These are phyloP conservation scores for Gossypium armourianum DNA, from an alignment of 441 rosid genomes.

Conservation along the genomic window DNA sequence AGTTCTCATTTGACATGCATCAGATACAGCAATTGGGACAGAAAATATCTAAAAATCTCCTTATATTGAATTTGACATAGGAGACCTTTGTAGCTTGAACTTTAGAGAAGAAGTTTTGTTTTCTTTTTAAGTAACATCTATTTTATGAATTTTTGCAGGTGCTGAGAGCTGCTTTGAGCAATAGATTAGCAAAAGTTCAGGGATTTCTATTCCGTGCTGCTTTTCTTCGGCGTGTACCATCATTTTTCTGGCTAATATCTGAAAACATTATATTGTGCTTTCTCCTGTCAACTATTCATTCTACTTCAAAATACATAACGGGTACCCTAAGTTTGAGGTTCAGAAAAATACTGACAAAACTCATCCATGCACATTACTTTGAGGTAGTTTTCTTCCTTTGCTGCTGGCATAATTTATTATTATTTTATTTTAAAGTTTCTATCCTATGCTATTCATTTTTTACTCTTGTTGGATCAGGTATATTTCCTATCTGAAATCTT, in stretches of 20 bases:
- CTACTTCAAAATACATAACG: conserved; percentile 83
- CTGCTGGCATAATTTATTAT: neutral
- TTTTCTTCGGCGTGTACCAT: conserved; percentile 78
- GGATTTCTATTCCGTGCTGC: conserved; percentile 97
- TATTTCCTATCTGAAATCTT: neutral
- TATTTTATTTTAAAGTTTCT: neutral
- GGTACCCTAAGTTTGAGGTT: conserved; percentile 80
- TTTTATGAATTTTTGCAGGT: conserved; percentile 42
- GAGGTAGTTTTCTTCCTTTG: conserved; percentile 43
- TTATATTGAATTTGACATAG: neutral
- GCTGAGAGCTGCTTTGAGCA: conserved; percentile 79
- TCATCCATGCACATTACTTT: conserved; percentile 79
- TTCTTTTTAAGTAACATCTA: neutral
- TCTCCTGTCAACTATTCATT: conserved; percentile 65
- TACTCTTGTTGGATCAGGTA: neutral
- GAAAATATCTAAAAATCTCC: neutral
- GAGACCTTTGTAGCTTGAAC: neutral
- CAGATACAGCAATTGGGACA: neutral
- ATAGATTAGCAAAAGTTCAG: conserved; percentile 94
- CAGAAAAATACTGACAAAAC: conserved; percentile 83
- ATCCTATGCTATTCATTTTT: neutral
- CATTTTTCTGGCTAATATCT: conserved; percentile 72
- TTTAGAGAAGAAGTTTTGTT: neutral
- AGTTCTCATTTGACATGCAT: neutral
- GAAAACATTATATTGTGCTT: conserved; percentile 90